phyloP scores from a whole-genome alignment of 192 early-diverging fungal genomes.

The Spizellomyces punctatus region DNA sequence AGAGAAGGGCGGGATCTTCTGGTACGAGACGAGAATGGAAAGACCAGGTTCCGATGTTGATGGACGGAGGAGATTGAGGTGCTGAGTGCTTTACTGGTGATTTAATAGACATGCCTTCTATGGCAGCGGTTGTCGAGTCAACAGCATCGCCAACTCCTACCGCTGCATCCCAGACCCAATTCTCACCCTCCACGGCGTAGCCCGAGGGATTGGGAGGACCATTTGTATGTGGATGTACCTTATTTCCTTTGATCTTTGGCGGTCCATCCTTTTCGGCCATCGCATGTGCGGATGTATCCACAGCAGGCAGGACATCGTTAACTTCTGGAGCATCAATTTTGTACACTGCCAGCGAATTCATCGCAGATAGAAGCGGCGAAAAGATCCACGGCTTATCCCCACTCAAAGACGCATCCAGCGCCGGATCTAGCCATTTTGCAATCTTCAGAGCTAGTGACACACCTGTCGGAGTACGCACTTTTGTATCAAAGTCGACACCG shows the following conservation, averaged over 20 bases:
- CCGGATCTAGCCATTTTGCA: constrained; percentile 51
- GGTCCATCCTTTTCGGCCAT: constrained; percentile 3
- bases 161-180: background rate
- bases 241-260: background rate
- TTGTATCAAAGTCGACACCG: constrained; percentile 36
- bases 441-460: constrained; percentile 40
- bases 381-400: constrained; percentile 36
- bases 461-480: constrained; percentile 33
- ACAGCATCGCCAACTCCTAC: background rate
- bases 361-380: constrained; percentile 40
- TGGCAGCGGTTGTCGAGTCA: background rate
- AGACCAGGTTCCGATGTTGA: constrained; percentile 33
- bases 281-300: constrained; percentile 12
- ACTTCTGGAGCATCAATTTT: constrained; percentile 23
- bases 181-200: background rate
- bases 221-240: background rate
- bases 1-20: constrained; percentile 33
- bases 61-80: constrained; percentile 1
- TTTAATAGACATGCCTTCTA: background rate
- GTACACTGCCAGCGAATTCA: constrained; percentile 44
- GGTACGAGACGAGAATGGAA: constrained; percentile 35
- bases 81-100: constrained; percentile 4
- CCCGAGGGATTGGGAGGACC: background rate
- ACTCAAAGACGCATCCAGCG: constrained; percentile 35
- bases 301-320: background rate